These are phyloP conservation scores for Phlebopus sp. DNA, from an alignment of 1,284 basidiomycete genomes.

Conservation along the genomic window DNA sequence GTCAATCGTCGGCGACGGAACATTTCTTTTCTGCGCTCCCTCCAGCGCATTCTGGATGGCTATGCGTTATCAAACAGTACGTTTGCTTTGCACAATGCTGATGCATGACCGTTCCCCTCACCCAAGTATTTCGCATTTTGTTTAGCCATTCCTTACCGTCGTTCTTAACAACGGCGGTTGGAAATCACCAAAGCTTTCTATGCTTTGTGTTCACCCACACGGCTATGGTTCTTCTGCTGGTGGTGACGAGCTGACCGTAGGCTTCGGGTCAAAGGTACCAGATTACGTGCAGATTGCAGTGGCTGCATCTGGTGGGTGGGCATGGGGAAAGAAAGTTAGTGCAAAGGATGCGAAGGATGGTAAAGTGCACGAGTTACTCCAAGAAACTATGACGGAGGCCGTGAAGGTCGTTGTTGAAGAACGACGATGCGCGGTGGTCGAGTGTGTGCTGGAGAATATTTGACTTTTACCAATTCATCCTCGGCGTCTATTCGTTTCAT, in stretches of 20 bases:
- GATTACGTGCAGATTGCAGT: slow-evolving; percentile 62
- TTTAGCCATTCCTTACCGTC: slow-evolving; percentile 66
- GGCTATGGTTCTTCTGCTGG: slow-evolving; percentile 50
- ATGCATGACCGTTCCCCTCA: neutral
- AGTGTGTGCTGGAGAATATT: slow-evolving; percentile 44
- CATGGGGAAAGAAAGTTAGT: slow-evolving; percentile 53
- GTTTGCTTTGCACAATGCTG: slow-evolving; percentile 18
- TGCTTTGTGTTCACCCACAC: slow-evolving; percentile 61
- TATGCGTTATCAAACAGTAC: slow-evolving; percentile 59
- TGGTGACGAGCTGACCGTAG: slow-evolving; percentile 52
- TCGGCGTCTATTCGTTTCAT: too few species aligned
- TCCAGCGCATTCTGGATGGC: slow-evolving; percentile 70
- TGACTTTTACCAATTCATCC: slow-evolving; percentile 22
- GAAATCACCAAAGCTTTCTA: slow-evolving; percentile 62
- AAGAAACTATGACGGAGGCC: slow-evolving; percentile 46
- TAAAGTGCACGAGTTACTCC: slow-evolving; percentile 33
- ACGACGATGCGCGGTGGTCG: slow-evolving; percentile 60
- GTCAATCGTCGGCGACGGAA: slow-evolving; percentile 65
- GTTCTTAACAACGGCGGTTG: slow-evolving; percentile 72
- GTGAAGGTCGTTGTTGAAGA: slow-evolving; percentile 56
- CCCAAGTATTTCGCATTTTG: neutral
- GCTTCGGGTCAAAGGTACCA: slow-evolving; percentile 63
- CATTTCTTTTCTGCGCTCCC: slow-evolving; percentile 65
- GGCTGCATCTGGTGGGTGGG: slow-evolving; percentile 61
- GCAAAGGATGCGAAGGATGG: slow-evolving; percentile 11